A percentile compares a stretch with the other conserved stretches of the same genome.
Evolutionary conservation across 768 basidiomycete genomes (phyloP).

Genomic region (Panaeolus papilionaceus): DNA sequence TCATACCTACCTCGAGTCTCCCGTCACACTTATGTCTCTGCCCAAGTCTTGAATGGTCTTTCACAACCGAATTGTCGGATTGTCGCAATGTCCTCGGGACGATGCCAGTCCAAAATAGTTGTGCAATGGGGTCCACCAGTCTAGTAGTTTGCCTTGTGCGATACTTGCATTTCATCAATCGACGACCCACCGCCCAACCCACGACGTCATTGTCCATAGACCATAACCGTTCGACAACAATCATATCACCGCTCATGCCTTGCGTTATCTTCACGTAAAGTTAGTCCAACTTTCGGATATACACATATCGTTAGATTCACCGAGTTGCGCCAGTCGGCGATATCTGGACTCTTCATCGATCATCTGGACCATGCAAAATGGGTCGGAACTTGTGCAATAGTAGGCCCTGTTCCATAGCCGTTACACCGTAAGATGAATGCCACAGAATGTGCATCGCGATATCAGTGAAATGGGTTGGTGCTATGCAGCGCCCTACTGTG

Average conservation of each 20-base stretch:
- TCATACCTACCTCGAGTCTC: neutral
- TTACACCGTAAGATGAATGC: too few species aligned
- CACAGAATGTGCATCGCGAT: too few species aligned
- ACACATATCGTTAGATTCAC: neutral
- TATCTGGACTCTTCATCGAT: neutral
- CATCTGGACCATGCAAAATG: neutral
- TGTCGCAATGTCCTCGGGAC: neutral
- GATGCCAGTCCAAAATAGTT: neutral
- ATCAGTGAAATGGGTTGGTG: neutral
- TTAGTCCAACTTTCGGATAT: neutral
- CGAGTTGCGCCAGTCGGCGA: neutral
- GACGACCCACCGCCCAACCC: neutral
- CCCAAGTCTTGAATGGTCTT: too few species aligned
- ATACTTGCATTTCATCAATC: neutral
- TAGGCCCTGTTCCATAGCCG: too few species aligned
- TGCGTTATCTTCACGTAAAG: neutral
- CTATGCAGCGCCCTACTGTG: neutral
- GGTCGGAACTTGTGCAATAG: too few species aligned
- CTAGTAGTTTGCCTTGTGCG: neutral
- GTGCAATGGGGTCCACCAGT: neutral
- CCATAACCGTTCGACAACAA: neutral
- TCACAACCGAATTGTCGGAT: neutral
- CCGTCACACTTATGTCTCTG: neutral
- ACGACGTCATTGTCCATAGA: neutral
- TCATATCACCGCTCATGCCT: neutral